Percentiles rank a stretch among this genome's conserved stretches.
phyloP scores from a whole-genome alignment of 768 basidiomycete species.

The Postia placenta region DNA sequence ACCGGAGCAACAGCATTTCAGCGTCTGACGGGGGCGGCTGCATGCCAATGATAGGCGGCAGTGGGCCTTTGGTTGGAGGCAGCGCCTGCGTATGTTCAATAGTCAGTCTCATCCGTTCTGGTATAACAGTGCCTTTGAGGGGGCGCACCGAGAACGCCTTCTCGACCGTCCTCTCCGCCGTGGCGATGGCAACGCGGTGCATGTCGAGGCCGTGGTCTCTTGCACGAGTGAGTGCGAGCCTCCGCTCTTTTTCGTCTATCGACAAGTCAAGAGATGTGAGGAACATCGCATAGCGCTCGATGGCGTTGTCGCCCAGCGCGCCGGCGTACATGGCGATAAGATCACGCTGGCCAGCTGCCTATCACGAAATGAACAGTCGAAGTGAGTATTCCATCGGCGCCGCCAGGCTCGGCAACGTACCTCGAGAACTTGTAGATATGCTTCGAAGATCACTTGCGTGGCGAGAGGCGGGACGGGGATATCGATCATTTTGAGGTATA shows the following conservation, averaged over 20 bases:
- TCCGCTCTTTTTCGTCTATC: conserved; percentile 58
- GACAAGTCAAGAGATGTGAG: conserved; percentile 69
- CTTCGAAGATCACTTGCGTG: conserved; percentile 78
- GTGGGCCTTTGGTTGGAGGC: conserved; percentile 45
- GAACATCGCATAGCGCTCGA: conserved; percentile 90
- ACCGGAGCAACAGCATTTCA: conserved; percentile 68
- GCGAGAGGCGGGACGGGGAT: conserved; percentile 65
- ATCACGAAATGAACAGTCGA: too few species aligned
- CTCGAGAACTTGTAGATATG: conserved; percentile 86
- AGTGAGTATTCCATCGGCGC: neutral
- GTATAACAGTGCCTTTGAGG: neutral
- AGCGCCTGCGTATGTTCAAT: conserved; percentile 41
- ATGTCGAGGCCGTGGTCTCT: conserved; percentile 83
- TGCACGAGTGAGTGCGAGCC: conserved; percentile 65
- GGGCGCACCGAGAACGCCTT: conserved; percentile 54
- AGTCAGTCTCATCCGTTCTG: conserved; percentile 5
- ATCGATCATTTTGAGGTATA: conserved; percentile 82
- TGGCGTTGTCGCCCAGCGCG: conserved; percentile 83
- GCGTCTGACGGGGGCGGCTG: conserved; percentile 51
- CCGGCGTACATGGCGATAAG: conserved; percentile 94
- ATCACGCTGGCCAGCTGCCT: conserved; percentile 73
- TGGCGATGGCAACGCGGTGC: conserved; percentile 68
- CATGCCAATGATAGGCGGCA: conserved; percentile 54
- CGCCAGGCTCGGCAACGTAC: too few species aligned
- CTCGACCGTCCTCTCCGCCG: conserved; percentile 75